phyloP scores from a whole-genome alignment of 352 stramenopile genomes.

The Bremia lactucae region DNA sequence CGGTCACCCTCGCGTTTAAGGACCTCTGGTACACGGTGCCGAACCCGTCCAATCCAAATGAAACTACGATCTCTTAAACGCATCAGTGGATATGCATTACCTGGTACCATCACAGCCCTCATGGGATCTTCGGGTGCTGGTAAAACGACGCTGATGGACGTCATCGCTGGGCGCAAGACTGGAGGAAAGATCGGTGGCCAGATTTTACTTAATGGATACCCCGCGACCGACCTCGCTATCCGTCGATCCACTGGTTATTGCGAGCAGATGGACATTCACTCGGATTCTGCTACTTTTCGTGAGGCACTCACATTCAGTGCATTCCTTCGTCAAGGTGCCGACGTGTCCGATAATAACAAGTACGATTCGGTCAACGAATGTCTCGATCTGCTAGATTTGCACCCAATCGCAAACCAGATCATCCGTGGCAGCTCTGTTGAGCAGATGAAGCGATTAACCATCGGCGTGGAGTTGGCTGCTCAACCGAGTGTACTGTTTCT shows the following conservation, averaged over 20 bases:
- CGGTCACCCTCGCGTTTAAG: conserved; percentile 1
- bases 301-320: conserved; percentile 36
- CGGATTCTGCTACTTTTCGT: conserved; percentile 73
- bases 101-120: conserved; percentile 1
- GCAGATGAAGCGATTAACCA: background rate
- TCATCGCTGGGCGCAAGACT: conserved; percentile 1
- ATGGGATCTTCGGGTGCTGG: conserved; percentile 4
- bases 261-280: conserved; percentile 82
- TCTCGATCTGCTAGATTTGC: background rate
- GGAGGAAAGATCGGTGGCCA: conserved; percentile 1
- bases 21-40: conserved; percentile 1
- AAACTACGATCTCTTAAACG: conserved; percentile 2
- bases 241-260: conserved; percentile 43
- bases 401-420: background rate
- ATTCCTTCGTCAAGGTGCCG: conserved; percentile 17
- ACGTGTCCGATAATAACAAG: conserved; percentile 23
- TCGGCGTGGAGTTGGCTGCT: background rate
- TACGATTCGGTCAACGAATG: conserved; percentile 1
- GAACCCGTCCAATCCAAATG: conserved; percentile 1
- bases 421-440: background rate
- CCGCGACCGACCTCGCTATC: conserved; percentile 35
- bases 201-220: conserved; percentile 15
- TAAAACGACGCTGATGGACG: conserved; percentile 3
- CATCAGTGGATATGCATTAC: conserved; percentile 2
- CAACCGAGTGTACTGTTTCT: background rate